Evolutionary conservation across 805 yeast species (phyloP), one percentile per base, ranked within the genome.

Genomic region (Sugiyamaella americana): DNA sequence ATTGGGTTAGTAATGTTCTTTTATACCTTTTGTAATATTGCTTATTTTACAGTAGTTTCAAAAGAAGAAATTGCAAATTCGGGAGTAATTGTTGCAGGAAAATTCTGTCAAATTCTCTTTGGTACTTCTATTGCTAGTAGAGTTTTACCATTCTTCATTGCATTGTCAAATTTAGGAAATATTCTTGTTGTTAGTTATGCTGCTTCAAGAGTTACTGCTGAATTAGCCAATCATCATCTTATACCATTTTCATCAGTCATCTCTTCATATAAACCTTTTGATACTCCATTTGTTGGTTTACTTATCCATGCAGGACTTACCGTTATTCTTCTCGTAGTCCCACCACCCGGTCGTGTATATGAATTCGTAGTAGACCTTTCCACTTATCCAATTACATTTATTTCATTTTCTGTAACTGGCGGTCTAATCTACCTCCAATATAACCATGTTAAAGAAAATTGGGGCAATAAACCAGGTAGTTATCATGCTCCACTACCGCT

Each of bases 51-150:
- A 2, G 80, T 77, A 13, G 74, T 78, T 10, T 67, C 72, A 5
- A 67, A 68, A 48, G 51, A 56, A 17, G 69, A 67, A 29, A 65
- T 69, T 19, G 62, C 62, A 3, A 64, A 71, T 24, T 74, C 83
- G 3, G 86, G 86, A 0, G 83, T 76, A 2, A 64, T 80, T 22
- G 76, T 80, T 8, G 85, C 86, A 0, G 86, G 84, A 8, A 67
- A 75, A 2, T 80, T 75, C 61, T 78, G 80, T 65, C 66, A 70
- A 43, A 74, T 73, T 54, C 68, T 80, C 10, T 79, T 80, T 62
- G 84, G 84, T 3, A 74, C 74, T 47, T 69, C 75, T 5, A 59
- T 74, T 16, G 75, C 80, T 0, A 67, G 71, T 3, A 61, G 74
- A 6, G 52, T 78, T 0, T 63, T 80, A 29, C 84, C 85, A 0